Base-by-base conservation (phyloP, 768 basidiomycete genomes). In the Trametes cinnabarina region DNA sequence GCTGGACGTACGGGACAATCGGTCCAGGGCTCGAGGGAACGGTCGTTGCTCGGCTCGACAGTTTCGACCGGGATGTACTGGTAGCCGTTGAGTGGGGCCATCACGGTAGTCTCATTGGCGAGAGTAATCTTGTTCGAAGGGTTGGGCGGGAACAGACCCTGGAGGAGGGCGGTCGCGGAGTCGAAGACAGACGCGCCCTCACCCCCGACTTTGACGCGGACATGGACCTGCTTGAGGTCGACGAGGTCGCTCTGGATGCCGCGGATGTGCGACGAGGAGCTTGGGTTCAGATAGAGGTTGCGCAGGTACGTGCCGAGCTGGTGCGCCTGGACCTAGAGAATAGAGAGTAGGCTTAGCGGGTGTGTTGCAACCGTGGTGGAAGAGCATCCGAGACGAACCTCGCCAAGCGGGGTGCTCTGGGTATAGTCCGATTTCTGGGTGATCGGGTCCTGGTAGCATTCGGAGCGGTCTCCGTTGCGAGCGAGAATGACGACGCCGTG, bases 1-100 rank as follows among this genome's bases (percentile, higher is more conserved):
- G 30, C 32, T 10, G 28, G 37, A 66, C 75, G 23, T 69, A 84
- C 82, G 1, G 81, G 80, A 66, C 84, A 86, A 60, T 76, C 71
- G 7, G 82, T 84, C 89, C 88, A 94, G 63, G 86, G 86, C 74
- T 94, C 90, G 60, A 94, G 77, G 22, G 88, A 88, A 66, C 88
- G 84, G 69, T 92, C 88, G 63, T 92, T 90, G 51, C 79, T 81
- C 26, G 91, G 88, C 70, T 92, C 90, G 47, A 94, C 87, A n/a
- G 90, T 91, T 76, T 92, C 87, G 28, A 92, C 89, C n/a, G 92
- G 89, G 47, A 94, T 82, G 63, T 94, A 94, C 72, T 93, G 90
- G 71, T 93, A 94, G 3, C 69, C 68, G 15, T 83, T 82, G 9
- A 94, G 80, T 23, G 93, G 92, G 1, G 88, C 83, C 20, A 82